These are phyloP conservation scores for Adansonia digitata DNA, from an alignment of 345 rosid genomes.

Conservation along the genomic window DNA sequence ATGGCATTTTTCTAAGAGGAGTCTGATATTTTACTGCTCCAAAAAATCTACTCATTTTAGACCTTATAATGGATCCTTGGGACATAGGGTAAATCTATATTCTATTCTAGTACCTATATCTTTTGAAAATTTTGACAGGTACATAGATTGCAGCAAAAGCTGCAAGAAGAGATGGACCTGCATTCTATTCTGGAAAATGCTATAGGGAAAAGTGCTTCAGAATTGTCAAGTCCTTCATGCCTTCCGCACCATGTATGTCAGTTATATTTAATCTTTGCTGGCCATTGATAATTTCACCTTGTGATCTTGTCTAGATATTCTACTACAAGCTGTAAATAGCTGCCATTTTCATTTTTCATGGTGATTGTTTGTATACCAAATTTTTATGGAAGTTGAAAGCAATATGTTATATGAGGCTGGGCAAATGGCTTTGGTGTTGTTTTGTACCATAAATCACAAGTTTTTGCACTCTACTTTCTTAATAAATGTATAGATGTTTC, in stretches of 20 bases:
- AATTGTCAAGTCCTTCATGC: constrained; percentile 37
- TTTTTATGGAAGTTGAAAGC: background rate
- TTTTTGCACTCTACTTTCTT: background rate
- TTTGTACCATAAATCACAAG: background rate
- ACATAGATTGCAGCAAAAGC: constrained; percentile 53
- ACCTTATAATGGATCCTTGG: background rate
- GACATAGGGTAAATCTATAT: background rate
- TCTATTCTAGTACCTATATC: background rate
- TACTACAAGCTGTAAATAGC: background rate
- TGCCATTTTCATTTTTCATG: background rate
- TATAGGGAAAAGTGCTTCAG: constrained; percentile 44
- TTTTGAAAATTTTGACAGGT: constrained; percentile 45
- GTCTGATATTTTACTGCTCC: background rate
- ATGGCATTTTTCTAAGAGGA: background rate
- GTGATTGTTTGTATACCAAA: background rate
- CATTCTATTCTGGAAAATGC: constrained; percentile 57
- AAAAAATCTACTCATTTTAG: background rate
- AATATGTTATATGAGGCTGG: background rate
- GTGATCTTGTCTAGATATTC: background rate
- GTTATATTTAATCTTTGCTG: background rate
- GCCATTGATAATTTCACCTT: background rate
- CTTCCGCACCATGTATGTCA: constrained; percentile 56
- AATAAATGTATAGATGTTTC: background rate
- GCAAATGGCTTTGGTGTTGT: background rate
- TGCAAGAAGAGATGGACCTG: constrained; percentile 63